Conservation (phyloP, 2,329 filamentous ascomycete genomes). For the Colletotrichum ledebouriae region DNA sequence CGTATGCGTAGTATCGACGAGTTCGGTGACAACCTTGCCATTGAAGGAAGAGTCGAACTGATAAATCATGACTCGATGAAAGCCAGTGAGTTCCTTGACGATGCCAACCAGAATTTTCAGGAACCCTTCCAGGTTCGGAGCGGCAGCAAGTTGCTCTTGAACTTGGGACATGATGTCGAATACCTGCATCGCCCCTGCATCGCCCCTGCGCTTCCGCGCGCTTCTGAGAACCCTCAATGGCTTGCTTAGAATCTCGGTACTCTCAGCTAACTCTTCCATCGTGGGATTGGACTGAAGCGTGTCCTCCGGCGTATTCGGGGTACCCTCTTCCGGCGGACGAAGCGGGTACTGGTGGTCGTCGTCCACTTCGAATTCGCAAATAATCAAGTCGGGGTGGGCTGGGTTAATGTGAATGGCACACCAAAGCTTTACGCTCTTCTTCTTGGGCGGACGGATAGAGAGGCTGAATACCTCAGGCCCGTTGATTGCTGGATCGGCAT, state of each 20-base stretch:
- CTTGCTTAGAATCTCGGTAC: constrained; percentile 80
- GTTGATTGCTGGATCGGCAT: constrained; percentile 79
- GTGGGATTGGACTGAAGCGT: constrained; percentile 81
- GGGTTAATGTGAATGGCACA: constrained; percentile 86
- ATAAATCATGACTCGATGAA: constrained; percentile 93
- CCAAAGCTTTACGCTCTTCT: constrained; percentile 79
- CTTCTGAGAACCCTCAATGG: constrained; percentile 83
- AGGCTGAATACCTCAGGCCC: constrained; percentile 90
- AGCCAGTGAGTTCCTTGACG: constrained; percentile 89
- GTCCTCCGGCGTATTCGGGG: constrained; percentile 76
- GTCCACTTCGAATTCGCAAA: constrained; percentile 91
- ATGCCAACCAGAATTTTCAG: constrained; percentile 87
- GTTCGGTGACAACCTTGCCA: constrained; percentile 87
- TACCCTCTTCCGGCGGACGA: constrained; percentile 70
- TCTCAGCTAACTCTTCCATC: constrained; percentile 79
- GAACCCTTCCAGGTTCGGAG: constrained; percentile 78
- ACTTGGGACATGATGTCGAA: constrained; percentile 95
- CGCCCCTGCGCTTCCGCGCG: constrained; percentile 80
- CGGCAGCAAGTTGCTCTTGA: constrained; percentile 85
- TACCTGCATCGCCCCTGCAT: constrained; percentile 88
- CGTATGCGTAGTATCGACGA: constrained; percentile 84
- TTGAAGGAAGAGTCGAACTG: constrained; percentile 89
- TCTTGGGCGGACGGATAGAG: constrained; percentile 72
- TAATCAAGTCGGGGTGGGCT: constrained; percentile 76
- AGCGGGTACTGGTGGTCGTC: constrained; percentile 79